Conservation (phyloP, 2,329 filamentous ascomycete genomes). For the Incumbomyces delicatus region DNA sequence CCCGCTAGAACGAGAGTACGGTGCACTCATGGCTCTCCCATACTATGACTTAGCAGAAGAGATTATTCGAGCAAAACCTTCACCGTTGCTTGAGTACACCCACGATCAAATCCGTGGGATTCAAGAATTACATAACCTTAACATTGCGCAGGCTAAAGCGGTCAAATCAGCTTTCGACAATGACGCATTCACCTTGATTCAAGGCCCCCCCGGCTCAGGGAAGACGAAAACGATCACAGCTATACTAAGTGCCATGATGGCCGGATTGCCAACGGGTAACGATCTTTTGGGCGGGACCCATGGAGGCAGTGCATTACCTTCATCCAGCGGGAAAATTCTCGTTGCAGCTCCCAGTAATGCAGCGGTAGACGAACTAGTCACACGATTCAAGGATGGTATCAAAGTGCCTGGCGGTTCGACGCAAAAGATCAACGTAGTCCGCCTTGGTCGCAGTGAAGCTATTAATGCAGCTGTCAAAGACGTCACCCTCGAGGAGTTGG, state of each 20-base stretch:
- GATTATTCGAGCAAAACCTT: slow-evolving; percentile 79
- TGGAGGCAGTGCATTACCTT: slow-evolving; percentile 21
- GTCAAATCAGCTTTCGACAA: slow-evolving; percentile 89
- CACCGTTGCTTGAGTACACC: slow-evolving; percentile 71
- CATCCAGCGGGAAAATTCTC: slow-evolving; percentile 67
- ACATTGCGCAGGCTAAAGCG: slow-evolving; percentile 79
- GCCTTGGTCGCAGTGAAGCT: slow-evolving; percentile 80
- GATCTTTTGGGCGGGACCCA: slow-evolving; percentile 12
- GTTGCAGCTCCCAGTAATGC: slow-evolving; percentile 98
- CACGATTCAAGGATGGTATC: slow-evolving; percentile 80
- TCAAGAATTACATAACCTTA: slow-evolving; percentile 71
- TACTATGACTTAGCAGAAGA: slow-evolving; percentile 96
- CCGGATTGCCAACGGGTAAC: slow-evolving; percentile 27
- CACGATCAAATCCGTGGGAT: slow-evolving; percentile 61
- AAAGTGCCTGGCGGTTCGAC: slow-evolving; percentile 63
- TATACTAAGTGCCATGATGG: slow-evolving; percentile 55
- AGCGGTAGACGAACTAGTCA: slow-evolving; percentile 89
- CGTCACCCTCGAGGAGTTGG: slow-evolving; percentile 86
- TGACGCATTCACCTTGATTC: slow-evolving; percentile 91
- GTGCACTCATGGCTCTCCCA: slow-evolving; percentile 77
- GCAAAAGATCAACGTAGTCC: slow-evolving; percentile 75
- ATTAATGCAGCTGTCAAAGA: slow-evolving; percentile 84
- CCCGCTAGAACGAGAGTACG: slow-evolving; percentile 90
- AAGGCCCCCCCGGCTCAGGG: slow-evolving; percentile 90
- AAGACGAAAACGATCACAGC: slow-evolving; percentile 98